Percentiles rank a stretch among this genome's conserved stretches.
Conservation (phyloP, 2,329 filamentous ascomycete genomes). For the Fusarium paranaense region DNA sequence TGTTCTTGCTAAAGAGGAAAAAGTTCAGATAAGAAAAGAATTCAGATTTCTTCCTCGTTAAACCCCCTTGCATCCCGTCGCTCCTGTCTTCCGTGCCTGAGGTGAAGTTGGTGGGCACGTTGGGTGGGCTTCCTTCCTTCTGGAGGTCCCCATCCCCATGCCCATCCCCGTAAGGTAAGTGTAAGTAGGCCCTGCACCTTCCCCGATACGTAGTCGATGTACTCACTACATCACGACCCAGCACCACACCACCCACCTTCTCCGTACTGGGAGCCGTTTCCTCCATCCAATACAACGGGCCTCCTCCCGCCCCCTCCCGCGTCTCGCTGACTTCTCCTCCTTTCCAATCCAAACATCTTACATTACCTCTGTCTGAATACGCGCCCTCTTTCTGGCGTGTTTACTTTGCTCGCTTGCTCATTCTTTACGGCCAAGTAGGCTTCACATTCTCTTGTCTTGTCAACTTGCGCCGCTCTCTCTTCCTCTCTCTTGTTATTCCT, state of each 20-base stretch:
- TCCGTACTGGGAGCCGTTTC: conserved; percentile 10
- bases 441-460: conserved; percentile 29
- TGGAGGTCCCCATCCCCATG: conserved; percentile 13
- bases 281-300: conserved; percentile 25
- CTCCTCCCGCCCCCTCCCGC: conserved; percentile 33
- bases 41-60: background rate
- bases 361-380: conserved; percentile 14
- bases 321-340: conserved; percentile 12
- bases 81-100: conserved; percentile 22
- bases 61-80: conserved; percentile 29
- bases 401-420: conserved; percentile 15
- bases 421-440: conserved; percentile 16
- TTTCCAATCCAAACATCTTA: conserved; percentile 6
- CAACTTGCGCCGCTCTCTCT: conserved; percentile 28
- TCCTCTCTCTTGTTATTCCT: conserved; percentile 2
- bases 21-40: background rate
- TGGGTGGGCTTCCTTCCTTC: background rate
- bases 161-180: conserved; percentile 15
- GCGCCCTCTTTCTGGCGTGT: conserved; percentile 23
- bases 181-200: conserved; percentile 11
- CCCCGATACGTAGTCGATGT: conserved; percentile 20
- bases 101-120: background rate
- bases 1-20: background rate
- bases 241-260: conserved; percentile 1
- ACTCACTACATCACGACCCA: conserved; percentile 8